phyloP scores from a whole-genome alignment of 2,329 filamentous ascomycete genomes.

The Phialemoniopsis sp. region DNA sequence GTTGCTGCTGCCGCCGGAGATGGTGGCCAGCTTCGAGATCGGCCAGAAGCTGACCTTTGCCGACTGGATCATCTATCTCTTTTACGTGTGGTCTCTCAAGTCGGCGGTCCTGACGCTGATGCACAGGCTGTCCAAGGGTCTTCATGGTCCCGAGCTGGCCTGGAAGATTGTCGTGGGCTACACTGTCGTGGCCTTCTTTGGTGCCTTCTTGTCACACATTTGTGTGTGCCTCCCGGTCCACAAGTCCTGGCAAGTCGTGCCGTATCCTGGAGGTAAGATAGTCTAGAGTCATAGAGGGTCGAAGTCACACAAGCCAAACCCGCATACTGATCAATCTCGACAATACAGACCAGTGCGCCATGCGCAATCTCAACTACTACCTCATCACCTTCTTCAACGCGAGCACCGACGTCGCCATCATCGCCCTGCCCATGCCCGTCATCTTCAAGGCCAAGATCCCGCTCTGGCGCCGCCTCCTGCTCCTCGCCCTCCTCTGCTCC shows the following conservation, averaged over 20 bases:
- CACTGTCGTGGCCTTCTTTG: background rate
- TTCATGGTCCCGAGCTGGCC: background rate
- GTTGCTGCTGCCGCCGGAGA: background rate
- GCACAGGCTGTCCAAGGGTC: background rate
- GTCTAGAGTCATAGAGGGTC: no score
- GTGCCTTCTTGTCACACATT: slow-evolving; percentile 1
- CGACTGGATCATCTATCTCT: slow-evolving; percentile 4
- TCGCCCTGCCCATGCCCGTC: slow-evolving; percentile 4
- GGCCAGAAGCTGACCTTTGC: slow-evolving; percentile 2
- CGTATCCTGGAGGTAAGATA: slow-evolving; percentile 2
- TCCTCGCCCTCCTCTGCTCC: no score
- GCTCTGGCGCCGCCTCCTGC: no score
- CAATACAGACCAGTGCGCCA: slow-evolving; percentile 1
- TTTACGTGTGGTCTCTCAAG: slow-evolving; percentile 5
- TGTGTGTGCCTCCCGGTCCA: slow-evolving; percentile 4
- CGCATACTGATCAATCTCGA: no score
- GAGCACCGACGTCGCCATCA: slow-evolving; percentile 3
- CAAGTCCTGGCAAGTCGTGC: slow-evolving; percentile 5
- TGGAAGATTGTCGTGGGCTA: slow-evolving; percentile 1
- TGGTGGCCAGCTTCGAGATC: background rate
- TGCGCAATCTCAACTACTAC: slow-evolving; percentile 5
- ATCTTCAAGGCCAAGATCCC: slow-evolving; percentile 1
- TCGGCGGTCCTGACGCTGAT: slow-evolving; percentile 2
- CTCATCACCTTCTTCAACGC: slow-evolving; percentile 3
- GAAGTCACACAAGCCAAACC: no score